Evolutionary conservation across 371 early-diverging fungal genomes (phyloP).

Genomic region (Coemansia sp.): DNA sequence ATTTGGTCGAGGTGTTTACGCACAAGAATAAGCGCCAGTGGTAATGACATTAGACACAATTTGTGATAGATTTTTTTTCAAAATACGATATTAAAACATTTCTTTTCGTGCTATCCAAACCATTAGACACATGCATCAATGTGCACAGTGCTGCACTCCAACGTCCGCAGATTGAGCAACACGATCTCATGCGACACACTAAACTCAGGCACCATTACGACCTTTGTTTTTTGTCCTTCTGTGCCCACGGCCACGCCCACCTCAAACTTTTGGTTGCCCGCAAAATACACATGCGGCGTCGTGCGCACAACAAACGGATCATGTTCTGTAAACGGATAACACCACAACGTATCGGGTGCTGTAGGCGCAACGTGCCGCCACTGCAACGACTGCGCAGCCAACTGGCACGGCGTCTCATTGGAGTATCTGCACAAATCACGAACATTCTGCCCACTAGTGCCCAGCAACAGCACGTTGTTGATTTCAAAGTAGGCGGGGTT

Average conservation of each 20-base stretch:
- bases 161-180: constrained; percentile 39
- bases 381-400: constrained; percentile 68
- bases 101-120: background rate
- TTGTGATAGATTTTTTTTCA: too few species aligned
- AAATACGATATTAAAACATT: too few species aligned
- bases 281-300: constrained; percentile 81
- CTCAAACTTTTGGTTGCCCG: constrained; percentile 84
- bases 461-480: constrained; percentile 68
- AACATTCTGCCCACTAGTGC: constrained; percentile 82
- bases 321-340: constrained; percentile 77
- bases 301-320: constrained; percentile 82
- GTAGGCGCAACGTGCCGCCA: constrained; percentile 91
- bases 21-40: constrained; percentile 31
- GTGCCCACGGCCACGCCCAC: background rate
- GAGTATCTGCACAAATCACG: constrained; percentile 78
- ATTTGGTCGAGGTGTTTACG: constrained; percentile 34
- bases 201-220: constrained; percentile 43
- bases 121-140: background rate
- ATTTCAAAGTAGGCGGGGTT: constrained; percentile 80
- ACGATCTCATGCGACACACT: constrained; percentile 15
- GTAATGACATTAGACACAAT: constrained; percentile 1
- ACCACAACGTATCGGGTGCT: constrained; percentile 91
- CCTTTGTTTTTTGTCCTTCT: constrained; percentile 19
- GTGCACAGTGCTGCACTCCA: constrained; percentile 20
- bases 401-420: constrained; percentile 58